Conservation (phyloP, 2,329 filamentous ascomycete genomes). For the Ophiostoma himal-ulmi region DNA sequence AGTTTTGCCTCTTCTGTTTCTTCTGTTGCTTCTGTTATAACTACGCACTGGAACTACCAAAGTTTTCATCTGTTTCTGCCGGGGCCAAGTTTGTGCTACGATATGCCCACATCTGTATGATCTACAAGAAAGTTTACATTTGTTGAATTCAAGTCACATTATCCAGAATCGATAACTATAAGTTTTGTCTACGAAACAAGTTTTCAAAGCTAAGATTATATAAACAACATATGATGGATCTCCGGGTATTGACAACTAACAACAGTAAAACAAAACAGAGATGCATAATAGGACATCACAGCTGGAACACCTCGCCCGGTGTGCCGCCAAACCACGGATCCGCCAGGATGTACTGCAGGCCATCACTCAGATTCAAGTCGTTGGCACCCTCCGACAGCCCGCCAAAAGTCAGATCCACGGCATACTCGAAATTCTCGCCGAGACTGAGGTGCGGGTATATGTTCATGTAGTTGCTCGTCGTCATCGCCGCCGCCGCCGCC, state of each 20-base stretch:
- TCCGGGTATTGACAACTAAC: not conserved
- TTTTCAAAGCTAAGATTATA: not conserved
- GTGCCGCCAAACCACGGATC: constrained; percentile 39
- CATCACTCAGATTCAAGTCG: constrained; percentile 30
- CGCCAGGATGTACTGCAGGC: constrained; percentile 35
- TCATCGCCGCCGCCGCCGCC: not conserved
- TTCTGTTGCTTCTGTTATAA: not conserved
- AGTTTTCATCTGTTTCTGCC: not conserved
- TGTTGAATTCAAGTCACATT: no score
- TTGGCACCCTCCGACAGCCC: constrained; percentile 26
- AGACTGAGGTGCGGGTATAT: constrained; percentile 31
- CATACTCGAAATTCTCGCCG: constrained; percentile 40
- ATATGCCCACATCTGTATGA: not conserved
- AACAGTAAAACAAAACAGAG: constrained; percentile 10
- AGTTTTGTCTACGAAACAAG: no score
- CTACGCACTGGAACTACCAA: not conserved
- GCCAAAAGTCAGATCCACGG: constrained; percentile 40
- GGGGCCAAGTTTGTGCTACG: not conserved
- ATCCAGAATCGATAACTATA: no score
- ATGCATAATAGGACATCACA: not conserved
- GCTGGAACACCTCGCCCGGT: constrained; percentile 18
- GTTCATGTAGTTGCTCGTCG: constrained; percentile 32
- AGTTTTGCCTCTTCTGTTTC: not conserved
- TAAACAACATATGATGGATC: not conserved
- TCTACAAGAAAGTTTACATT: not conserved